Base-by-base conservation (phyloP, 352 stramenopile species). In the Pythium angustatum region DNA sequence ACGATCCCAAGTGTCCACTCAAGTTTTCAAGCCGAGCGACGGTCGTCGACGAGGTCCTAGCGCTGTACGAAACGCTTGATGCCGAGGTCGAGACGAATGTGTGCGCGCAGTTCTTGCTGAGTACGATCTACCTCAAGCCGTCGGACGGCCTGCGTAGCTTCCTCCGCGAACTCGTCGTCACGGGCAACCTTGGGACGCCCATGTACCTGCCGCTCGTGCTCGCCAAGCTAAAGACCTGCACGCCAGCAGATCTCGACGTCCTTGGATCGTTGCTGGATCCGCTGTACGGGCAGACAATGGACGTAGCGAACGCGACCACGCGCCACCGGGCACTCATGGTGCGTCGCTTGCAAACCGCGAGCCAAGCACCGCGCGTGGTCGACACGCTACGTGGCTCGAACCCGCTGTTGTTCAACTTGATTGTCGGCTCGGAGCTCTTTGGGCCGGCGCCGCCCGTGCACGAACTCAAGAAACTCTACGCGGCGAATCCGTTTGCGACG, bases 21-120 rank as follows among this genome's bases (percentile, higher is more conserved):
- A 59, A 58, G 49, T 59, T 68, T 26, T 15, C 62, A 21, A 44
- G 21, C 6, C 40, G 48, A 2, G 43, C 19, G 38, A 59, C 27
- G 1, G 51, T 61, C 1, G 0, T 67, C 2, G 40, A 62, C 1
- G 60, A 67, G 30, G 43, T 57, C 24, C 19, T 67, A 1, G 60
- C 15, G 28, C 17, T 67, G 5, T 57, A 50, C 27, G 30, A 61
- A 14, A 48, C 49, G 30, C 41, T 67, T 6, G 60, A 67, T 33
- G 41, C 33, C 1, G 40, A 59, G n/a, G 24, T 45, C 21, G 51
- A 61, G 19, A 50, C 60, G 17, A 67, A 61, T 27, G 6, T 27
- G 31, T 67, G 60, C 43, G 34, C 60, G 7, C 30, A 67, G 51
- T 47, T 61, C 5, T 28, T 66, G 10, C 17, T 66, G 12, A 7